Percentiles rank a stretch among this genome's conserved stretches.
Evolutionary conservation across 2,329 filamentous ascomycete species (phyloP).

Genomic region (Clathrospora elynae): DNA sequence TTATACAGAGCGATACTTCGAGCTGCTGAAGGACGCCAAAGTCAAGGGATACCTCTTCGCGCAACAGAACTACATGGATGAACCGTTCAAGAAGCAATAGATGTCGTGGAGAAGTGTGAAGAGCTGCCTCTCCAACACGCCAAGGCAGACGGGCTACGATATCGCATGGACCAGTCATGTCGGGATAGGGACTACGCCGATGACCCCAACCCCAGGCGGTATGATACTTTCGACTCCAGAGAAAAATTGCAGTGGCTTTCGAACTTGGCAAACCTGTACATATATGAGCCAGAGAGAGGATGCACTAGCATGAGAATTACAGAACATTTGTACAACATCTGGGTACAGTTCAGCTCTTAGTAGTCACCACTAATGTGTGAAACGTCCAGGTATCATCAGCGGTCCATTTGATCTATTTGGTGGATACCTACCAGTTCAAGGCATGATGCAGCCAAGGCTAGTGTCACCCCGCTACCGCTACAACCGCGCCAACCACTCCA

Average conservation of each 20-base stretch:
- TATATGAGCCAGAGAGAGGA: slow-evolving; percentile 32
- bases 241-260: slow-evolving; percentile 12
- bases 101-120: slow-evolving; percentile 3
- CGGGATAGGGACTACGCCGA: neutral
- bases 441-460: slow-evolving; percentile 30
- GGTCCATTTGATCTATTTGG: no score
- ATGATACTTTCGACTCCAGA: no score
- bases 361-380: slow-evolving; percentile 7
- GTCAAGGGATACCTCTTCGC: slow-evolving; percentile 79
- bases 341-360: slow-evolving; percentile 4
- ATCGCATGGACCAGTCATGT: slow-evolving; percentile 1
- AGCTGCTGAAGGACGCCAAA: slow-evolving; percentile 76
- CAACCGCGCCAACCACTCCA: slow-evolving; percentile 22
- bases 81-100: slow-evolving; percentile 44
- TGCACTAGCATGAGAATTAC: slow-evolving; percentile 9
- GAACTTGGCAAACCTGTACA: slow-evolving; percentile 36
- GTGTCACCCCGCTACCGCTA: slow-evolving; percentile 29
- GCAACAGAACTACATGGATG: slow-evolving; percentile 73
- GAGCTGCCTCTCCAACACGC: slow-evolving; percentile 1
- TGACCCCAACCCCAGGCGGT: no score
- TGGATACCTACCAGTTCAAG: slow-evolving; percentile 1
- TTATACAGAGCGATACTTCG: slow-evolving; percentile 72
- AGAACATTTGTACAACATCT: slow-evolving; percentile 10
- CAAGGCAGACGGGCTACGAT: slow-evolving; percentile 3
- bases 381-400: no score